A percentile compares a stretch with the other conserved stretches of the same genome.
phyloP scores from a whole-genome alignment of 176 grass and related monocot genomes.

The Puya raimondii region DNA sequence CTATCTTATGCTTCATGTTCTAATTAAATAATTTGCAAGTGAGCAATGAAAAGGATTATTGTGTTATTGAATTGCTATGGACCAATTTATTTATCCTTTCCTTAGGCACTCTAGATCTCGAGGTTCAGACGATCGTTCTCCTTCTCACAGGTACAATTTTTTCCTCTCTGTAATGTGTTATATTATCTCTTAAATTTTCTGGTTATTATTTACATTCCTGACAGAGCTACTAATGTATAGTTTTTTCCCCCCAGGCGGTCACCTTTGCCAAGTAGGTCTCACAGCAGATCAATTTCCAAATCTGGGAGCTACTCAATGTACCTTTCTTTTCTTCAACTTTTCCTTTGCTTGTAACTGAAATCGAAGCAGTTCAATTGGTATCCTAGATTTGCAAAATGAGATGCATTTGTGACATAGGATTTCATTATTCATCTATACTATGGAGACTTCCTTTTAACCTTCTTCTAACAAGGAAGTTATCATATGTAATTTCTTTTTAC shows the following conservation, averaged over 20 bases:
- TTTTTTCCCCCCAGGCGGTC: conserved; percentile 27
- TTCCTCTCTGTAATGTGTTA: not conserved
- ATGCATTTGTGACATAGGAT: not conserved
- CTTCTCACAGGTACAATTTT: conserved; percentile 1
- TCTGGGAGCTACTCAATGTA: conserved; percentile 16
- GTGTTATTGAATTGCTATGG: not conserved
- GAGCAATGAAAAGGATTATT: not conserved
- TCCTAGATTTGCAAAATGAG: not conserved
- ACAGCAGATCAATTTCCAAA: conserved; percentile 28
- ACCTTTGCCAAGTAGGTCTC: conserved; percentile 17
- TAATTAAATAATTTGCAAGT: not conserved
- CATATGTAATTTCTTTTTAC: too few relatives aligned
- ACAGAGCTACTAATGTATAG: not conserved
- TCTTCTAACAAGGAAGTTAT: not conserved
- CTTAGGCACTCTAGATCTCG: conserved; percentile 6
- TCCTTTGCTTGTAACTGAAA: not conserved
- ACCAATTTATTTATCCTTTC: conserved; percentile 2
- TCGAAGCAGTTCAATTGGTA: not conserved
- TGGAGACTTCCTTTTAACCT: not conserved
- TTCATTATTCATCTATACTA: not conserved
- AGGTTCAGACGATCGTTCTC: conserved; percentile 8
- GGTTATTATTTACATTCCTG: not conserved
- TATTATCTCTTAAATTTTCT: not conserved
- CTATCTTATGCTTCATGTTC: not conserved
- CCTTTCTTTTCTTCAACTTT: conserved; percentile 14